A percentile compares a stretch with the other conserved stretches of the same genome.
These are phyloP conservation scores for Salvia hispanica DNA, from an alignment of 257 asterid species.

Conservation along the genomic window DNA sequence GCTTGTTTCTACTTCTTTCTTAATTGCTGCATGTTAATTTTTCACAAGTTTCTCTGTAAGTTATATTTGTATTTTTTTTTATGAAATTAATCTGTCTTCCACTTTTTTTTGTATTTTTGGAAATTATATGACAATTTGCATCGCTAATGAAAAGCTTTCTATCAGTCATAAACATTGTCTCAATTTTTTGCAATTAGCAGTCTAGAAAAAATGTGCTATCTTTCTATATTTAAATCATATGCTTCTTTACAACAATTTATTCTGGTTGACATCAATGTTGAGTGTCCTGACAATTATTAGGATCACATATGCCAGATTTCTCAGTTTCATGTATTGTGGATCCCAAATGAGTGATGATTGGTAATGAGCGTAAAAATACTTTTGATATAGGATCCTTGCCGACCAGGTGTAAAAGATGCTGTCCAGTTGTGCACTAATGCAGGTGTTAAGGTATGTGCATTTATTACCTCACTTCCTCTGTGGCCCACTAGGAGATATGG, in stretches of 20 bases:
- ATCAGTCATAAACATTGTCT: neutral
- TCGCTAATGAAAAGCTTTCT: neutral
- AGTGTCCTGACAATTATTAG: neutral
- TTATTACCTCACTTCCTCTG: neutral
- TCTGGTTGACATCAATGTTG: neutral
- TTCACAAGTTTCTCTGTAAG: neutral
- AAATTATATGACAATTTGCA: neutral
- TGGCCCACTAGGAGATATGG: too few relatives aligned
- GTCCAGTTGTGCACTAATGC: constrained; percentile 80
- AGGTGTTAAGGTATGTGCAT: constrained; percentile 77
- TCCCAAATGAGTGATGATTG: too few relatives aligned
- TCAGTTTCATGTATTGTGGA: neutral
- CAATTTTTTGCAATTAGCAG: neutral
- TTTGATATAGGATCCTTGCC: constrained; percentile 85
- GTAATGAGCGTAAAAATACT: neutral
- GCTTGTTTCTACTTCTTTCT: constrained; percentile 30
- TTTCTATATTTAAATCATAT: neutral
- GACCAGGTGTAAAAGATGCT: constrained; percentile 80
- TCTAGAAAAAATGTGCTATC: neutral
- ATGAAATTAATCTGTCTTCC: neutral
- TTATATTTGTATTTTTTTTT: neutral
- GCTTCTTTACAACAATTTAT: constrained; percentile 8
- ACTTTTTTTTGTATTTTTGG: neutral
- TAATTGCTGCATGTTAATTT: neutral
- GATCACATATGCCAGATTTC: neutral